A percentile compares a stretch with the other conserved stretches of the same genome.
phyloP scores from a whole-genome alignment of 257 asterid genomes.

The Rehmannia glutinosa region DNA sequence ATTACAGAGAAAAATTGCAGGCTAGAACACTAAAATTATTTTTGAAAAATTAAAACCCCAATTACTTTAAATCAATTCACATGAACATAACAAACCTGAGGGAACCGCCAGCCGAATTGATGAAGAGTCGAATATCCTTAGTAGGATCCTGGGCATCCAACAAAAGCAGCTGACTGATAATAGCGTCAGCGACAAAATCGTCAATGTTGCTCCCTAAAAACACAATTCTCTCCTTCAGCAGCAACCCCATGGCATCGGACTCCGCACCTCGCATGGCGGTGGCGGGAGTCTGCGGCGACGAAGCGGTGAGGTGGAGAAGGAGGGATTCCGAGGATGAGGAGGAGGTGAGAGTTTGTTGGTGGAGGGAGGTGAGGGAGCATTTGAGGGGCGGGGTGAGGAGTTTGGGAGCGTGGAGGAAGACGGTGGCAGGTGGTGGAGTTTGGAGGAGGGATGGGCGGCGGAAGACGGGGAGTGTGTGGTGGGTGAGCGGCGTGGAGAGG shows the following conservation, averaged over 20 bases:
- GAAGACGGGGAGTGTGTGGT: conserved; percentile 19
- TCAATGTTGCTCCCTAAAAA: conserved; percentile 73
- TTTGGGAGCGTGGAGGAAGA: conserved; percentile 15
- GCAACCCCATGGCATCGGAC: conserved; percentile 72
- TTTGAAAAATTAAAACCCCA: conserved; percentile 7
- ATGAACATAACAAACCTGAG: conserved; percentile 49
- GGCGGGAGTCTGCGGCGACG: conserved; percentile 53
- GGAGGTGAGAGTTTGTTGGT: conserved; percentile 21
- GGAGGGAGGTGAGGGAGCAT: conserved; percentile 39
- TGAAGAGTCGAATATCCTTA: conserved; percentile 79
- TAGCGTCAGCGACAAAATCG: conserved; percentile 86
- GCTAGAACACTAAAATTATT: not conserved
- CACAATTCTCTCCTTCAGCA: conserved; percentile 88
- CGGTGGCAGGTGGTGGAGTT: conserved; percentile 9
- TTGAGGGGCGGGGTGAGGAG: conserved; percentile 28
- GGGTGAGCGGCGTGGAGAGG: conserved; percentile 50
- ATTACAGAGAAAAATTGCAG: not conserved
- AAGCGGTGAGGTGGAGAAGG: conserved; percentile 32
- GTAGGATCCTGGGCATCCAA: conserved; percentile 83
- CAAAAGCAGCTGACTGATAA: conserved; percentile 79
- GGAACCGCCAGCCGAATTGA: conserved; percentile 93
- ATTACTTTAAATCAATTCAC: conserved; percentile 3
- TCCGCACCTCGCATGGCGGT: conserved; percentile 73
- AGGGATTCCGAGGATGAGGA: conserved; percentile 31
- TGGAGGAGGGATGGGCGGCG: conserved; percentile 26